Evolutionary conservation across 306 rosid genomes (phyloP).

Genomic region (Corylus avellana): DNA sequence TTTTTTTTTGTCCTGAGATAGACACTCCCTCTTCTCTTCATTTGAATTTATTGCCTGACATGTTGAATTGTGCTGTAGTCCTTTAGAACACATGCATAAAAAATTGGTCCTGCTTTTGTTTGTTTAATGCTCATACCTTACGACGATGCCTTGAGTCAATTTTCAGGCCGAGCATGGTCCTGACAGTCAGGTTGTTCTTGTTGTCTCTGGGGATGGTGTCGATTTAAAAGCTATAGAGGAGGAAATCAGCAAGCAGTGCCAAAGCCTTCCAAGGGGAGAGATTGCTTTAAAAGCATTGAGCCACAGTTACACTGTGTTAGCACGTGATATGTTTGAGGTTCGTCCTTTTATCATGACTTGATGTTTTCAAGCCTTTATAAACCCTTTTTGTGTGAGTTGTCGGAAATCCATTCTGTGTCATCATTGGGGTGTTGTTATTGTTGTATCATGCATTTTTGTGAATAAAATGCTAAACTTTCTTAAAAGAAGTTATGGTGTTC

Average conservation of each 20-base stretch:
- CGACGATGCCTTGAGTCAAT: constrained; percentile 20
- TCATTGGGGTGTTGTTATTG: constrained; percentile 2
- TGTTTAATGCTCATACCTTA: constrained; percentile 12
- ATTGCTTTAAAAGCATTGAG: constrained; percentile 83
- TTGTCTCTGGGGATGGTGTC: constrained; percentile 81
- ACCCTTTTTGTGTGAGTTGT: too few species aligned
- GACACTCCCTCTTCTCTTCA: neutral
- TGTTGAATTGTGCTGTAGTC: neutral
- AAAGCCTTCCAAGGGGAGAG: constrained; percentile 91
- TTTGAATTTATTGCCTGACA: neutral
- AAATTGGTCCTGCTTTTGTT: neutral
- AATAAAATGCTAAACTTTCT: neutral
- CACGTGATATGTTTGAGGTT: constrained; percentile 92
- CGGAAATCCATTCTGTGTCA: neutral
- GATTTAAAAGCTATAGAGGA: constrained; percentile 76
- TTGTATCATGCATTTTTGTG: neutral
- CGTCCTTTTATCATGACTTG: constrained; percentile 27
- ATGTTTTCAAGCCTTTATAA: neutral
- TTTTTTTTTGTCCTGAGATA: neutral
- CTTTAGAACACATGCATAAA: neutral
- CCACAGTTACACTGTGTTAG: constrained; percentile 87
- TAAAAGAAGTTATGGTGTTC: neutral
- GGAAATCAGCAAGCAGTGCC: constrained; percentile 80
- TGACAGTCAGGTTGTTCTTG: constrained; percentile 99
- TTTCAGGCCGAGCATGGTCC: constrained; percentile 99